Base-by-base conservation (phyloP, 1,139 yeast genomes). In the Pichia sp. region DNA sequence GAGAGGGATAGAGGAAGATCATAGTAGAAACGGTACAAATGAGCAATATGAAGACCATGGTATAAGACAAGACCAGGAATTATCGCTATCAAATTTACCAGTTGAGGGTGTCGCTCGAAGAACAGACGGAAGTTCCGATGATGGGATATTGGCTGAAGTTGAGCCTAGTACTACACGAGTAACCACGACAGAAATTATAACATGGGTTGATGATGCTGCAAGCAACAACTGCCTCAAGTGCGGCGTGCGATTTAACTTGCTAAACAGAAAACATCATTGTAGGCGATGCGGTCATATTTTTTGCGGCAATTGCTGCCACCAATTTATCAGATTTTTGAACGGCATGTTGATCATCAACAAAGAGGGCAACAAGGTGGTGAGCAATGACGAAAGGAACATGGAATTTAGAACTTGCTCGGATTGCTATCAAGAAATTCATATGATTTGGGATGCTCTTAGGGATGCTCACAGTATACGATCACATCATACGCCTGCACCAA, bases 251-350 rank as follows among this genome's bases (percentile, higher is more conserved):
- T 92, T 83, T 64, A 71, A 83, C 1, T 67, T 90, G 51, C 77
- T 85, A 60, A 76, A 72, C 58, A 73, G 98, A 47, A 75, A 94
- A 51, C 98, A 94, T 64, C 98, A 92, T 64, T 92, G 99, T 62
- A 71, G 95, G 59, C 76, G 81, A 60, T 85, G 96, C 69, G 92
- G 96, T 37, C 64, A 78, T 44, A 81, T 85, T 4, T 84, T 81
- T 29, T 84, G 96, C 65, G 79, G 79, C 38, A 55, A 66, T 46
- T 81, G 95, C 60, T 77, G 95, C 28, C 59, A 67, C 11, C 70
- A 73, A 29, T 60, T 62, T 35, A 68, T 62, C 53, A 45, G 61
- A 40, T 69, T 61, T 67, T 72, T 69, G 52, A 74, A 77, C 4
- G 67, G 75, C 31, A 68, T 77, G 2, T 71, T 70, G 49, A 76